Conservation (phyloP, 2,329 filamentous ascomycete genomes). For the Diaporthe sp. region DNA sequence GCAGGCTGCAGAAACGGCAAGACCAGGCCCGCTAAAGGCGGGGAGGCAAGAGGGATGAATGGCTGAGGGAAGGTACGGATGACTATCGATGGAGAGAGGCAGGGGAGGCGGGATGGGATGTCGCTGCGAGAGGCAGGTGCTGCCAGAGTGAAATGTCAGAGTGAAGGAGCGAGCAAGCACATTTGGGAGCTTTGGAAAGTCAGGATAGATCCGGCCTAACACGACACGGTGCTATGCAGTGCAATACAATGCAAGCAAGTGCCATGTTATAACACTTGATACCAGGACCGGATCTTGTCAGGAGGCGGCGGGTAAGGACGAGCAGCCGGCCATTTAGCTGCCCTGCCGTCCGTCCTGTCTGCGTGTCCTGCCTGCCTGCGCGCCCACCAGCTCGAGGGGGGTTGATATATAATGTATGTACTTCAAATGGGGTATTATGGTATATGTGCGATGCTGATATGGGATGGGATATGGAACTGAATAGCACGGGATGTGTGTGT, state of each 20-base stretch:
- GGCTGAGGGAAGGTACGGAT: slow-evolving; percentile 3
- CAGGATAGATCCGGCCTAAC: not conserved
- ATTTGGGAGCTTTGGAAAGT: not conserved
- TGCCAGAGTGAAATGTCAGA: slow-evolving; percentile 1
- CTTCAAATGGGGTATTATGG: slow-evolving; percentile 15
- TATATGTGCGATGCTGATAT: slow-evolving; percentile 22
- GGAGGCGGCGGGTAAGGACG: not conserved
- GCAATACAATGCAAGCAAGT: not conserved
- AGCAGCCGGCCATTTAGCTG: not conserved
- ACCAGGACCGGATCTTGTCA: not conserved
- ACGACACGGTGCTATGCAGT: not conserved
- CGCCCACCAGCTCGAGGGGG: slow-evolving; percentile 3
- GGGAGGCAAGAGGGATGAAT: slow-evolving; percentile 11
- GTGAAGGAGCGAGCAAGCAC: not conserved
- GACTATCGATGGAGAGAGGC: slow-evolving; percentile 6
- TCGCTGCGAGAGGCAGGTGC: slow-evolving; percentile 25
- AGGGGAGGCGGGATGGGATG: slow-evolving; percentile 17
- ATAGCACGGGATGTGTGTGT: not conserved
- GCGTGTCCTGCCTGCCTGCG: not conserved
- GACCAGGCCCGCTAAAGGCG: slow-evolving; percentile 26
- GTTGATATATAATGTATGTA: not conserved
- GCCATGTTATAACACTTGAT: slow-evolving; percentile 10
- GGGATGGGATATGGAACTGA: slow-evolving; percentile 13
- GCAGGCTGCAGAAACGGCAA: slow-evolving; percentile 32
- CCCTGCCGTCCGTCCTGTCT: not conserved